Percentiles rank a stretch among this genome's conserved stretches.
These are phyloP conservation scores for Polygonum aviculare DNA, from an alignment of 148 eudicot species.

Conservation along the genomic window DNA sequence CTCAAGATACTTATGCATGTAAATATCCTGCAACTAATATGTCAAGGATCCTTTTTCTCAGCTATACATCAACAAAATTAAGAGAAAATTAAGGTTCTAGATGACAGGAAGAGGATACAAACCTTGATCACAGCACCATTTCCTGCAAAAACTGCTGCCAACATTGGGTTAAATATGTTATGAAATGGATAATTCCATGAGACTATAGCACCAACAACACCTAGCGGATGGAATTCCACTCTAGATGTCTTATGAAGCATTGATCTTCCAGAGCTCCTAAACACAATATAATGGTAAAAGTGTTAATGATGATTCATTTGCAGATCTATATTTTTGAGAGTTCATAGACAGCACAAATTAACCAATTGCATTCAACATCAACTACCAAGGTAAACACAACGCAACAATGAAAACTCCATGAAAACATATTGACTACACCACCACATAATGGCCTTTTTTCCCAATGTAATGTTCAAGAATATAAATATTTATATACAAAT, in stretches of 20 bases:
- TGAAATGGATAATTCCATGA: slow-evolving; percentile 99
- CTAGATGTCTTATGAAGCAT: slow-evolving; percentile 90
- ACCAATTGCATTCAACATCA: not conserved
- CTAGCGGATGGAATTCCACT: slow-evolving; percentile 92
- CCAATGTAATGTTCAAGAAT: not conserved
- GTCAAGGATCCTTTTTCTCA: not conserved
- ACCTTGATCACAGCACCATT: slow-evolving; percentile 94
- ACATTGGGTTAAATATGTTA: slow-evolving; percentile 90
- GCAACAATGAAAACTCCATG: not conserved
- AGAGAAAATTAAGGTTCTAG: not conserved
- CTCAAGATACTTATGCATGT: not conserved
- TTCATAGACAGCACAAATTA: not conserved
- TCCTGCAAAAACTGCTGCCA: slow-evolving; percentile 95
- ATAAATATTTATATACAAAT: not conserved
- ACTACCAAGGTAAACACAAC: not conserved
- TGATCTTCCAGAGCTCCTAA: slow-evolving; percentile 86
- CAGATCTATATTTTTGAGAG: not conserved
- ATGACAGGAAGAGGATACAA: slow-evolving; percentile 2
- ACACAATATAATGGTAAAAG: slow-evolving; percentile 12
- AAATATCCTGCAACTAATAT: not conserved
- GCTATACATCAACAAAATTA: not conserved
- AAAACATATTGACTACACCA: not conserved
- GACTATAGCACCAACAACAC: slow-evolving; percentile 96
- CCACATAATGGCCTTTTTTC: not conserved
- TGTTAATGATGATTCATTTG: not conserved